Evolutionary conservation across 2,329 filamentous ascomycete species (phyloP).

Genomic region (Didymella sp.): DNA sequence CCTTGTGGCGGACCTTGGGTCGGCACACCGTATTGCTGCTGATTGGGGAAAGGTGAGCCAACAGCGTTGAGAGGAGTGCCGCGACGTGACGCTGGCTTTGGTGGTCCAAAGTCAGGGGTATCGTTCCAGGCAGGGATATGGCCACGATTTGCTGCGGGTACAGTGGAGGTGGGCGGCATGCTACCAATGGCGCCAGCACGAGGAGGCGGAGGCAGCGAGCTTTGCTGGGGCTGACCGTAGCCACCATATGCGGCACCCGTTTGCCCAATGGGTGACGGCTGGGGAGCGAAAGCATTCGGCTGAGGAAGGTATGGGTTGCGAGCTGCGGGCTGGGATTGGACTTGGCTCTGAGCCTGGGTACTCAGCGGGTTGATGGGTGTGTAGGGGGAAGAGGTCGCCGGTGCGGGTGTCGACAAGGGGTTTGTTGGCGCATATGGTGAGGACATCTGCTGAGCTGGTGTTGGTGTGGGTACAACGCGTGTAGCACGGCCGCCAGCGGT

Average conservation of each 20-base stretch:
- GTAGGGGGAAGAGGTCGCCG: conserved; percentile 30
- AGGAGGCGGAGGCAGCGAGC: conserved; percentile 64
- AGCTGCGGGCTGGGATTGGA: conserved; percentile 34
- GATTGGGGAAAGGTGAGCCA: conserved; percentile 75
- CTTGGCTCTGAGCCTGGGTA: conserved; percentile 34
- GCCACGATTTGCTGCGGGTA: conserved; percentile 71
- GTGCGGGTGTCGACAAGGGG: conserved; percentile 34
- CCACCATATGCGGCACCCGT: conserved; percentile 54
- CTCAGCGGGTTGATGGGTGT: conserved; percentile 40
- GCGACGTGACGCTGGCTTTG: conserved; percentile 74
- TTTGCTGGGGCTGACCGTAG: conserved; percentile 54
- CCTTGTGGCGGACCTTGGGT: conserved; percentile 65
- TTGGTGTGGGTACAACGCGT: conserved; percentile 47
- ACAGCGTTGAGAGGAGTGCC: conserved; percentile 76
- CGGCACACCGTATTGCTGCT: conserved; percentile 57
- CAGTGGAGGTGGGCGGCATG: conserved; percentile 63
- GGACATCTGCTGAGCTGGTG: conserved; percentile 38
- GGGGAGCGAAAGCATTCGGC: conserved; percentile 29
- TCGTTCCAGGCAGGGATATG: conserved; percentile 92
- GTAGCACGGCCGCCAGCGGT: conserved; percentile 33
- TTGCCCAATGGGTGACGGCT: conserved; percentile 37
- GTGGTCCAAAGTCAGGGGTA: conserved; percentile 75
- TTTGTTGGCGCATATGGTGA: conserved; percentile 45
- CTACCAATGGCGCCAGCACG: conserved; percentile 64
- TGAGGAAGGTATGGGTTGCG: conserved; percentile 52